phyloP scores from a whole-genome alignment of 257 asterid genomes.

The Penstemon davidsonii region DNA sequence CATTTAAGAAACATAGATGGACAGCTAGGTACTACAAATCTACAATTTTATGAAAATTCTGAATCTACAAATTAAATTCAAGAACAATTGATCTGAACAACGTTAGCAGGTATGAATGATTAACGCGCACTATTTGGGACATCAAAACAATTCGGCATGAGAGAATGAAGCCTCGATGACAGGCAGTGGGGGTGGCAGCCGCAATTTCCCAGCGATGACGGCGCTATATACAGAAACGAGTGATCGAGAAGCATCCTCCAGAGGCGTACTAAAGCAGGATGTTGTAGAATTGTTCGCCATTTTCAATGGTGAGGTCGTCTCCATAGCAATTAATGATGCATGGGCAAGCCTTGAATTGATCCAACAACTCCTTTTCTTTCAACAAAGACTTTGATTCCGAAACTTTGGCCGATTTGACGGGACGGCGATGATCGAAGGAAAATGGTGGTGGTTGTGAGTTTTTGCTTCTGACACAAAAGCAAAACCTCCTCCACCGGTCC shows the following conservation, averaged over 20 bases:
- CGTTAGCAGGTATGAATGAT: too few relatives aligned
- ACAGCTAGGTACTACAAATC: too few relatives aligned
- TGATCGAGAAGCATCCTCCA: constrained; percentile 26
- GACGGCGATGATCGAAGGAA: not conserved
- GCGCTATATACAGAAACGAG: not conserved
- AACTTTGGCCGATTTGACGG: not conserved
- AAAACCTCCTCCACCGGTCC: not conserved
- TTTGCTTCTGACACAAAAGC: not conserved
- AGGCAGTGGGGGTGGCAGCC: not conserved
- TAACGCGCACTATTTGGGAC: too few relatives aligned
- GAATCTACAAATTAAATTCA: too few relatives aligned
- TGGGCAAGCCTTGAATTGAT: not conserved
- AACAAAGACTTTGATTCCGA: not conserved
- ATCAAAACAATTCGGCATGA: too few relatives aligned
- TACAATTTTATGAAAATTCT: too few relatives aligned
- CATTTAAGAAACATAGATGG: too few relatives aligned
- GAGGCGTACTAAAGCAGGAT: constrained; percentile 32
- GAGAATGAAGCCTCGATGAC: too few relatives aligned
- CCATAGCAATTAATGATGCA: constrained; percentile 25
- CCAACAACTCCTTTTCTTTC: constrained; percentile 22
- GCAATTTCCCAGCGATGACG: too few relatives aligned
- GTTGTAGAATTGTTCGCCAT: constrained; percentile 28
- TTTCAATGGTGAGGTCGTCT: constrained; percentile 27
- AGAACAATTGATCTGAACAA: too few relatives aligned
- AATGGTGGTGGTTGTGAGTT: not conserved